Base-by-base conservation (phyloP, 2,329 filamentous ascomycete genomes). In the Alternaria longipes region DNA sequence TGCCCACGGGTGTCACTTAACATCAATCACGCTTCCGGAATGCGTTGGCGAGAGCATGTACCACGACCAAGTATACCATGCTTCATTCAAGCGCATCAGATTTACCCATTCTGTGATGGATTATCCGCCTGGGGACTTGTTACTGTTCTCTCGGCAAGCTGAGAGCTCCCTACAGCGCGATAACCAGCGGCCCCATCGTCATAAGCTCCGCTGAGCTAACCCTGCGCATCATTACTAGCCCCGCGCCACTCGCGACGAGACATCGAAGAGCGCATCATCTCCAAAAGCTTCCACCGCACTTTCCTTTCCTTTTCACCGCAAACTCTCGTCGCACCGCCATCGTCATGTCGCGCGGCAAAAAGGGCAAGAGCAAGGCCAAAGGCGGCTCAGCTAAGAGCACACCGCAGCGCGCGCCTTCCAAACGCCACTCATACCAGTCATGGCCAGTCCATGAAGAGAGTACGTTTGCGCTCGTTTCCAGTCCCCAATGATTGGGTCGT, bases 311-410 rank as follows among this genome's bases (percentile, higher is more conserved):
- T 18, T 18, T 18, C 40, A 20, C 20, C 30, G 45, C 51, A 41
- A 30, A 34, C 16, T 11, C 9, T 46, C 46, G 50, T 36, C n/a
- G 20, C 42, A 36, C 42, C 18, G n/a, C 56, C 18, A 24, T 34
- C 42, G 44, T 56, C 59, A 75, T 75, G 73, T 66, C 60, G 55
- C 66, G 47, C 24, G 58, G 70, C 57, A 76, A 73, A 51, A 74
- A 75, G 63, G 64, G 58, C 44, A 75, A 75, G 63, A 59, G 42
- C 62, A 75, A 74, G 65, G 53, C 53, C 65, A 71, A 72, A 56
- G 59, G 49, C 34, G 62, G 60, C 57, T 64, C 67, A 30, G 64
- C 63, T 18, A 71, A 68, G 60, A 61, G 49, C 59, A 66, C 66
- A 20, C 65, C 66, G 49, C 70, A 64, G 20, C 64, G 63, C 46